phyloP scores from a whole-genome alignment of 768 basidiomycete genomes.

The Agrocybe pediades region DNA sequence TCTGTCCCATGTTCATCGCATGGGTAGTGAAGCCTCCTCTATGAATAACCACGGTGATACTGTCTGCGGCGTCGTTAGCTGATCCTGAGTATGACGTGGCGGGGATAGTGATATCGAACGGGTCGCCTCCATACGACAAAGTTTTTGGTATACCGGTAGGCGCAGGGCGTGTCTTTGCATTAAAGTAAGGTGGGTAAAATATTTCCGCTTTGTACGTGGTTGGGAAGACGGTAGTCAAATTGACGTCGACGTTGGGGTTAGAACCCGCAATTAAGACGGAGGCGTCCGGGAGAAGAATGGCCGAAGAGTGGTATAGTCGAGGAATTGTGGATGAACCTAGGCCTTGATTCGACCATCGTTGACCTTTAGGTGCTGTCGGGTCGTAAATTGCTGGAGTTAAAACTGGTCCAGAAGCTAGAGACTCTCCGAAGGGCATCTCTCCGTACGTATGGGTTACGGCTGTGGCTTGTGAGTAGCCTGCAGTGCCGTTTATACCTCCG shows the following conservation, averaged over 20 bases:
- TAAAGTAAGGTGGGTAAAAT: slow-evolving; percentile 92
- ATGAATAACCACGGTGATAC: slow-evolving; percentile 73
- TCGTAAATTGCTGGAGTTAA: slow-evolving; percentile 82
- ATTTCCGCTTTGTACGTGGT: slow-evolving; percentile 84
- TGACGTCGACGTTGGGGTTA: slow-evolving; percentile 90
- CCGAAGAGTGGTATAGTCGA: slow-evolving; percentile 90
- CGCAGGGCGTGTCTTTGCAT: slow-evolving; percentile 63
- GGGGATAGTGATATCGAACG: slow-evolving; percentile 77
- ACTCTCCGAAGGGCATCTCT: slow-evolving; percentile 71
- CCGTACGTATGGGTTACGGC: slow-evolving; percentile 43
- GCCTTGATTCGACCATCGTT: slow-evolving; percentile 73
- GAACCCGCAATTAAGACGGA: slow-evolving; percentile 90
- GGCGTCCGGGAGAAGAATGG: slow-evolving; percentile 83
- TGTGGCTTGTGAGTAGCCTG: slow-evolving; percentile 76
- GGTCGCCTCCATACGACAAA: slow-evolving; percentile 80
- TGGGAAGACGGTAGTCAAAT: slow-evolving; percentile 59
- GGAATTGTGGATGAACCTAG: slow-evolving; percentile 65
- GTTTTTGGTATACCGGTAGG: slow-evolving; percentile 70
- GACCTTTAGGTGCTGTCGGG: slow-evolving; percentile 68
- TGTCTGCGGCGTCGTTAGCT: slow-evolving; percentile 71
- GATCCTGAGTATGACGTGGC: slow-evolving; percentile 66
- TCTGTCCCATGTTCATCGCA: slow-evolving; percentile 88
- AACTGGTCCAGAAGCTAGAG: slow-evolving; percentile 79
- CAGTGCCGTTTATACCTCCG: slow-evolving; percentile 86
- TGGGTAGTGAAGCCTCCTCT: slow-evolving; percentile 86